Evolutionary conservation across 2,329 filamentous ascomycete genomes (phyloP).

Genomic region (Colletotrichum sp.): DNA sequence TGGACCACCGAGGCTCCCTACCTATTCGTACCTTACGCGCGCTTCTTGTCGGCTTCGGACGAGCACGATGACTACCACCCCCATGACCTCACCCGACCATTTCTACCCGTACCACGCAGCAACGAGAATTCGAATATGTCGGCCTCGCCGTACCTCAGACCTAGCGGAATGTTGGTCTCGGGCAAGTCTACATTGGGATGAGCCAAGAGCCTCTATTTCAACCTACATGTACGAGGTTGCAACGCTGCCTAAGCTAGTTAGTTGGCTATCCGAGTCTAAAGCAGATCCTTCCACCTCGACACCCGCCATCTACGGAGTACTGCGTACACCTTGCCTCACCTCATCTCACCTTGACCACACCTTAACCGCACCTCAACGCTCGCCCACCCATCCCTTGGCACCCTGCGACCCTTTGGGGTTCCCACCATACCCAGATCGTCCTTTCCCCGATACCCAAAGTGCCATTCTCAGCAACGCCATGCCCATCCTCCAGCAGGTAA

Average conservation of each 20-base stretch:
- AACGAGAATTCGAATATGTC: not conserved
- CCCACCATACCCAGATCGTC: not conserved
- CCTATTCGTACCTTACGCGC: not conserved
- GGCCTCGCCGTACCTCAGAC: not conserved
- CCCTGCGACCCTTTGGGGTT: not conserved
- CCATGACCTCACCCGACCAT: not conserved
- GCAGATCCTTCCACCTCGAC: not conserved
- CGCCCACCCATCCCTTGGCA: not conserved
- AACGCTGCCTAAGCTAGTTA: not conserved
- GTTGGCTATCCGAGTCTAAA: not conserved
- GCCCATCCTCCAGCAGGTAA: constrained; percentile 16
- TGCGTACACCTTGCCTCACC: not conserved
- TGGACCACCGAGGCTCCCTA: not conserved
- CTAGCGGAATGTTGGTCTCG: not conserved
- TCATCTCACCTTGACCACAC: not conserved
- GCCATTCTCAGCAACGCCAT: not conserved
- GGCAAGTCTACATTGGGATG: not conserved
- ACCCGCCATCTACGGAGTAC: not conserved
- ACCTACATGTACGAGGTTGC: not conserved
- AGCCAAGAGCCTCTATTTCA: not conserved
- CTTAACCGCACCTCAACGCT: not conserved
- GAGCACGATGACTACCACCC: not conserved
- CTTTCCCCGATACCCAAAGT: not conserved
- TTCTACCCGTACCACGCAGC: not conserved
- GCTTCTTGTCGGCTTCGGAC: not conserved